Percentiles rank a stretch among this genome's conserved stretches.
Conservation (phyloP, 2,329 filamentous ascomycete species). For the Aspergillus tubingensis region DNA sequence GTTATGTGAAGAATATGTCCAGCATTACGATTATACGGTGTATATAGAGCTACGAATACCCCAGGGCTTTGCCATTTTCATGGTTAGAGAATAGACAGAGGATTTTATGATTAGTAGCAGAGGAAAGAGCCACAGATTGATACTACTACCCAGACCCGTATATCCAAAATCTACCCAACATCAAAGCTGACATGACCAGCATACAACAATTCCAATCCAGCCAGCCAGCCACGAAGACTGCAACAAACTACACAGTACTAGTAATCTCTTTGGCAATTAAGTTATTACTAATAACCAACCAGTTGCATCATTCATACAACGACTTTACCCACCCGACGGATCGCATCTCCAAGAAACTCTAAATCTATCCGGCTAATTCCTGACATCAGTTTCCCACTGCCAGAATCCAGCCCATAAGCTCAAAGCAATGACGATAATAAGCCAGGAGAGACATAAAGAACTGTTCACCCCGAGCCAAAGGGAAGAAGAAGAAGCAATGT, state of each 20-base stretch:
- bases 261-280: background rate
- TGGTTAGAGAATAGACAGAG: background rate
- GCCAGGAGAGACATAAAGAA: background rate
- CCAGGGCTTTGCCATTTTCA: background rate
- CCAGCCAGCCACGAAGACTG: too few relatives aligned
- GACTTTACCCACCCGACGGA: background rate
- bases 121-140: background rate
- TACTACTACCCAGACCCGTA: background rate
- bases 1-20: conserved; percentile 66
- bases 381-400: background rate
- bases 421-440: background rate
- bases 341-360: background rate
- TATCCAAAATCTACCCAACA: too few relatives aligned
- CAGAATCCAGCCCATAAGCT: too few relatives aligned
- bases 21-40: conserved; percentile 19
- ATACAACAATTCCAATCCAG: background rate
- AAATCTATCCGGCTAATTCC: background rate
- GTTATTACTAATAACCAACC: background rate
- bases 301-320: background rate
- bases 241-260: too few relatives aligned
- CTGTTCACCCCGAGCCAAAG: background rate
- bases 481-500: background rate
- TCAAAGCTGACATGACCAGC: background rate
- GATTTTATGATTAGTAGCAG: background rate
- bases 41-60: conserved; percentile 17